Percentiles rank a stretch among this genome's conserved stretches.
phyloP scores from a whole-genome alignment of 345 rosid species.

The Populus davidiana region DNA sequence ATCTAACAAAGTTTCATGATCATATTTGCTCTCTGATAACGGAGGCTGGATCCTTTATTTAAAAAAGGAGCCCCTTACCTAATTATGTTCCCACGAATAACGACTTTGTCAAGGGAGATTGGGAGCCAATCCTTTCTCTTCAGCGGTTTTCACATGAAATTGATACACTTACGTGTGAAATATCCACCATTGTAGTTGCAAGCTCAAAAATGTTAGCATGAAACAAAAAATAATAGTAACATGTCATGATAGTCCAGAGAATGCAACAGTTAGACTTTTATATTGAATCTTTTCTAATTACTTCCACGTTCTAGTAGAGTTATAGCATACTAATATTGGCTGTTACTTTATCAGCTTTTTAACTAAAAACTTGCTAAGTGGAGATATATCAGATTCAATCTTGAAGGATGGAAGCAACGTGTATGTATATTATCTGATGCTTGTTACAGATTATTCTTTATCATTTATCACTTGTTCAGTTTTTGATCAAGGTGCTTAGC shows the following conservation, averaged over 20 bases:
- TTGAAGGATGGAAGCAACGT: constrained; percentile 32
- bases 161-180: not conserved
- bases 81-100: not conserved
- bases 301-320: not conserved
- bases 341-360: constrained; percentile 31
- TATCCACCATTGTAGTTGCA: not conserved
- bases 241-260: not conserved
- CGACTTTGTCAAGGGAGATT: not conserved
- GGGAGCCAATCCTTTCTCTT: not conserved
- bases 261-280: not conserved
- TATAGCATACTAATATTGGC: not conserved
- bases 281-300: not conserved
- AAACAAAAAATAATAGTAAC: not conserved
- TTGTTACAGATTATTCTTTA: constrained; percentile 8
- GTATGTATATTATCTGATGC: constrained; percentile 31
- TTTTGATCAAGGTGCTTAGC: not conserved
- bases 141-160: not conserved
- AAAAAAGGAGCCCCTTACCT: not conserved
- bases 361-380: constrained; percentile 36
- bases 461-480: not conserved
- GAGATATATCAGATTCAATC: constrained; percentile 36
- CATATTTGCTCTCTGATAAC: not conserved
- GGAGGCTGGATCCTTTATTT: not conserved
- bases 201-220: not conserved
- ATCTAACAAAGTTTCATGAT: not conserved